phyloP scores from a whole-genome alignment of 2,329 filamentous ascomycete species.

The Cordyceps farinosa region DNA sequence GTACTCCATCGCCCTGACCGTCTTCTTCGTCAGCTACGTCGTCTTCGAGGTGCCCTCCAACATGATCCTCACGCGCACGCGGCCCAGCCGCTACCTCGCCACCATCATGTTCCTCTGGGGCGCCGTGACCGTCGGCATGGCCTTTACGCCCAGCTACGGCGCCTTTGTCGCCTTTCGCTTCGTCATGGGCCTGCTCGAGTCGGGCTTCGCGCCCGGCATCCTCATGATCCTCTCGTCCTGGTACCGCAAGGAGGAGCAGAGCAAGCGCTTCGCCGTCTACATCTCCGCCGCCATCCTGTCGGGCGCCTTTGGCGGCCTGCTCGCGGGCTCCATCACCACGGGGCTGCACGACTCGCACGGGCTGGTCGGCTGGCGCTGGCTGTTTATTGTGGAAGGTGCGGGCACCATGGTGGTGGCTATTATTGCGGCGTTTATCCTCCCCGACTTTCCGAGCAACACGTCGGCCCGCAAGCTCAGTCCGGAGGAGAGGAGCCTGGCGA shows the following conservation, averaged over 20 bases:
- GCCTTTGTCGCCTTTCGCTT: conserved; percentile 45
- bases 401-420: conserved; percentile 62
- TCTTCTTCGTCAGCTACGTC: conserved; percentile 57
- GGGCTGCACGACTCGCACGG: conserved; percentile 59
- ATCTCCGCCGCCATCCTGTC: conserved; percentile 52
- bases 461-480: conserved; percentile 54
- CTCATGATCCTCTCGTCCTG: conserved; percentile 53
- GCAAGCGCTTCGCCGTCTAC: conserved; percentile 53
- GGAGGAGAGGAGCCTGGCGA: conserved; percentile 61
- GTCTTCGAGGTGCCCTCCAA: conserved; percentile 55
- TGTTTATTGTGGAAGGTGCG: conserved; percentile 62
- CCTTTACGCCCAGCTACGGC: conserved; percentile 46
- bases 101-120: conserved; percentile 53
- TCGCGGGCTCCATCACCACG: conserved; percentile 56
- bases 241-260: conserved; percentile 53
- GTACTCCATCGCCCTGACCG: conserved; percentile 55
- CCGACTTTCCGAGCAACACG: conserved; percentile 71
- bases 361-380: conserved; percentile 55
- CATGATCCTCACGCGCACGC: conserved; percentile 51
- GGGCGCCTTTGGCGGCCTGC: conserved; percentile 55
- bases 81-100: conserved; percentile 51
- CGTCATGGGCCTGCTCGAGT: conserved; percentile 52
- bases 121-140: conserved; percentile 49
- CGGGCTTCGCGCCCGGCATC: conserved; percentile 55
- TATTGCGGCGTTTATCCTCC: conserved; percentile 64